Conservation (phyloP, 2,329 filamentous ascomycete species). For the Teratosphaeriaceae sp. region DNA sequence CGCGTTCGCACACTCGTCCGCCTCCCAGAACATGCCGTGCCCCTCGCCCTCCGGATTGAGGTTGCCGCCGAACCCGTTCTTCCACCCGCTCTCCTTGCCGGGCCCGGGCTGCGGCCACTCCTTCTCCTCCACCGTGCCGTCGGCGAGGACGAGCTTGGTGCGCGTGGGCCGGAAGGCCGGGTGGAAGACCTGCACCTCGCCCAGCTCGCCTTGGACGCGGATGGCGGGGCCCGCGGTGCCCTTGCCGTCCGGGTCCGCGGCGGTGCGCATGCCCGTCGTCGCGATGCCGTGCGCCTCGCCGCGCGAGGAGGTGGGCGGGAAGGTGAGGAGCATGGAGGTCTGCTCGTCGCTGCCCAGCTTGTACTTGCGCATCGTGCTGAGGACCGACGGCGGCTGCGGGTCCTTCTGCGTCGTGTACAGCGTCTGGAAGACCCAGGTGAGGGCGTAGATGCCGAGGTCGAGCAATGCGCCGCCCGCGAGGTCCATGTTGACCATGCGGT, state of each 20-base stretch:
- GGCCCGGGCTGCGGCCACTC: constrained; percentile 41
- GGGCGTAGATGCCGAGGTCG: constrained; percentile 79
- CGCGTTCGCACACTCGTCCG: constrained; percentile 69
- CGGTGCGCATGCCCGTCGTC: constrained; percentile 54
- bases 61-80: constrained; percentile 40
- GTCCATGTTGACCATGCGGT: constrained; percentile 78
- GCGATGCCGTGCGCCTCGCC: constrained; percentile 61
- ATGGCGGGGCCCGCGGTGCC: constrained; percentile 59
- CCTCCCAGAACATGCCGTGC: constrained; percentile 86
- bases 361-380: constrained; percentile 65
- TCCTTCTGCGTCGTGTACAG: constrained; percentile 70
- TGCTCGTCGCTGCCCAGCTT: constrained; percentile 69
- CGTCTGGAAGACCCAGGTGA: constrained; percentile 88
- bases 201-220: constrained; percentile 71
- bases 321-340: constrained; percentile 70
- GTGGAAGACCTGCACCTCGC: constrained; percentile 74
- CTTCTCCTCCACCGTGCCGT: constrained; percentile 43
- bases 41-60: constrained; percentile 51
- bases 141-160: constrained; percentile 31
- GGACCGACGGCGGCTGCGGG: constrained; percentile 62
- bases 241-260: constrained; percentile 55
- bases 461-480: constrained; percentile 77
- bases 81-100: constrained; percentile 41
- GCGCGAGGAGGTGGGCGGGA: constrained; percentile 51
- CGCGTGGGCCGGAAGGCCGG: constrained; percentile 61